A percentile compares a stretch with the other conserved stretches of the same genome.
phyloP scores from a whole-genome alignment of 148 eudicot species.

The Spergularia bocconei region DNA sequence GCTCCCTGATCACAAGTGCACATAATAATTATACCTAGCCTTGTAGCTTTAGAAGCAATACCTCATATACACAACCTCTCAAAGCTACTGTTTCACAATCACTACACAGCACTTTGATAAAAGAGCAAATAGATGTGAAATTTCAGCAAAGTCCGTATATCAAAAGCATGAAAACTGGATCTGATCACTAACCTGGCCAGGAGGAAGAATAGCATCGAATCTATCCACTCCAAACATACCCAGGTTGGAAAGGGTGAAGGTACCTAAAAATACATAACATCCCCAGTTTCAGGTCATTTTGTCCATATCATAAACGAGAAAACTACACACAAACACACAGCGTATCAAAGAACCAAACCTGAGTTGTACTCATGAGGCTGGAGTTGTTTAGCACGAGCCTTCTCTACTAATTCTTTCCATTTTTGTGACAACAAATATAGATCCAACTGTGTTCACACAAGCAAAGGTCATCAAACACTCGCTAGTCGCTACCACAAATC shows the following conservation, averaged over 20 bases:
- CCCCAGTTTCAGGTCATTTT: neutral
- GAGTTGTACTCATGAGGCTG: slow-evolving; percentile 86
- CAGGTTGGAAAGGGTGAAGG: slow-evolving; percentile 87
- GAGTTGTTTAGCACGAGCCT: slow-evolving; percentile 81
- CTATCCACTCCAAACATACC: slow-evolving; percentile 99
- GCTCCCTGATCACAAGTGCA: slow-evolving; percentile 61
- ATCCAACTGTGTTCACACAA: slow-evolving; percentile 60
- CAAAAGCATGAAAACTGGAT: slow-evolving; percentile 3
- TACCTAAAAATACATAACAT: slow-evolving; percentile 45
- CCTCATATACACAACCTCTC: neutral
- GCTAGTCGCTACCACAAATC: neutral
- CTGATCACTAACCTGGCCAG: slow-evolving; percentile 78
- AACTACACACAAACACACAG: neutral
- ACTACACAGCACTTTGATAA: neutral
- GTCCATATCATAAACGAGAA: neutral
- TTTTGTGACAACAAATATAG: slow-evolving; percentile 84
- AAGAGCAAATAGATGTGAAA: neutral
- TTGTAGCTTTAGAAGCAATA: slow-evolving; percentile 1
- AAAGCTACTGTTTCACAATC: neutral
- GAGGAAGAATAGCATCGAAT: slow-evolving; percentile 96
- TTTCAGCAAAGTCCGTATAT: neutral
- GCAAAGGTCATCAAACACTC: neutral
- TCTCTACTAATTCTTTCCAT: slow-evolving; percentile 92
- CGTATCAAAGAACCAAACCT: slow-evolving; percentile 38
- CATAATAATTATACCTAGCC: slow-evolving; percentile 2